Conservation (phyloP, 2,329 filamentous ascomycete species). For the Pseudogymnoascus sp. region DNA sequence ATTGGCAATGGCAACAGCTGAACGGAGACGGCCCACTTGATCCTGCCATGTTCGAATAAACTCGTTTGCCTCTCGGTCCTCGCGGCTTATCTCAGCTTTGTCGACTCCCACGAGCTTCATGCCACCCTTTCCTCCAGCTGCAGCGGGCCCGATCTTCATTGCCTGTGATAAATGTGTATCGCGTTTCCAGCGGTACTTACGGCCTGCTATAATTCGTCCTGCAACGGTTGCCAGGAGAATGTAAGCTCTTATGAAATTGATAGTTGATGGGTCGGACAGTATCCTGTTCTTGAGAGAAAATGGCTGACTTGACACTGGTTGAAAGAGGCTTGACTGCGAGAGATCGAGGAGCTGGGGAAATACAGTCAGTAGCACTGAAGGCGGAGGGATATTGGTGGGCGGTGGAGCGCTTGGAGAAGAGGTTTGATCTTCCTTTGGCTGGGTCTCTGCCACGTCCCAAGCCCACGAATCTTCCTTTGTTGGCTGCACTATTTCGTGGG, state of each 20-base stretch:
- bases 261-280: slow-evolving; percentile 55
- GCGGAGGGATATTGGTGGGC: slow-evolving; percentile 83
- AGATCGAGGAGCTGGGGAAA: slow-evolving; percentile 67
- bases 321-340: slow-evolving; percentile 59
- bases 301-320: slow-evolving; percentile 54
- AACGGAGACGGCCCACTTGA: slow-evolving; percentile 67
- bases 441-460: slow-evolving; percentile 28
- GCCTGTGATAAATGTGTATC: slow-evolving; percentile 78
- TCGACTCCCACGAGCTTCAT: slow-evolving; percentile 91
- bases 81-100: slow-evolving; percentile 71
- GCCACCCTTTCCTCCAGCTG: slow-evolving; percentile 67
- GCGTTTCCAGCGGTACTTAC: slow-evolving; percentile 83
- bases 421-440: slow-evolving; percentile 5
- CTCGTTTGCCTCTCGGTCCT: slow-evolving; percentile 79
- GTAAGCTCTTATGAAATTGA: slow-evolving; percentile 59
- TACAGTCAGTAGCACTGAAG: slow-evolving; percentile 71
- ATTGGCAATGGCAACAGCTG: slow-evolving; percentile 63
- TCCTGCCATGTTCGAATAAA: slow-evolving; percentile 69
- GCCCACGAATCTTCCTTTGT: slow-evolving; percentile 27
- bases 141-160: slow-evolving; percentile 76
- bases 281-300: slow-evolving; percentile 56
- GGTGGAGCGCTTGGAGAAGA: slow-evolving; percentile 38
- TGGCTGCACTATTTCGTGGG: background rate
- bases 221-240: slow-evolving; percentile 60
- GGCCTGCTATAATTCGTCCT: slow-evolving; percentile 75